phyloP scores from a whole-genome alignment of 768 basidiomycete genomes.

The Gyrodon lividus region DNA sequence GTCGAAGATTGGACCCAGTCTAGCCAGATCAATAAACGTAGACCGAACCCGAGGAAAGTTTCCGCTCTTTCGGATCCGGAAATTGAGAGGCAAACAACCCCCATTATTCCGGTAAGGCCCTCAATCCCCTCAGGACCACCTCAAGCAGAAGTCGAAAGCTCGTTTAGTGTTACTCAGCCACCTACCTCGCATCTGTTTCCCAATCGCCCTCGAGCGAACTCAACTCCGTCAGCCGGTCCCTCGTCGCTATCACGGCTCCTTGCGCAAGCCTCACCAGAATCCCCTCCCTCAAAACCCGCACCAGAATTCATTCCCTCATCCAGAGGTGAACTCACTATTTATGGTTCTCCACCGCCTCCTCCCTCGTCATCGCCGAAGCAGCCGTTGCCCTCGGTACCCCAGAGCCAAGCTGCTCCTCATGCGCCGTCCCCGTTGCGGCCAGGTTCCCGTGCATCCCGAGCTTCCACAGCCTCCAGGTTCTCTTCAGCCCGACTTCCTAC shows the following conservation, averaged over 20 bases:
- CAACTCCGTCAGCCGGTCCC: conserved; percentile 67
- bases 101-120: conserved; percentile 12
- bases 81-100: conserved; percentile 33
- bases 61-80: conserved; percentile 40
- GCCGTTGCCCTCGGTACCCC: conserved; percentile 37
- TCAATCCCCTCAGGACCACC: conserved; percentile 55
- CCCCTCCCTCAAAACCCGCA: conserved; percentile 31
- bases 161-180: conserved; percentile 61
- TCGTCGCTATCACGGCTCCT: conserved; percentile 79
- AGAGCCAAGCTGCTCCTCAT: conserved; percentile 29
- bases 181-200: conserved; percentile 71
- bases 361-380: conserved; percentile 36
- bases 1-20: conserved; percentile 93
- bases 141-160: conserved; percentile 70
- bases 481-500: conserved; percentile 63
- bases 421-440: conserved; percentile 64
- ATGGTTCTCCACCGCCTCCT: conserved; percentile 11
- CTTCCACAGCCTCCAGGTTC: conserved; percentile 68
- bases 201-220: conserved; percentile 59
- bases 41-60: conserved; percentile 50
- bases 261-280: conserved; percentile 60
- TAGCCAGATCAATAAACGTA: conserved; percentile 57
- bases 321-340: conserved; percentile 33
- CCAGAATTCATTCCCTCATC: conserved; percentile 29
- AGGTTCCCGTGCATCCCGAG: conserved; percentile 67